phyloP scores from a whole-genome alignment of 129 eudicot species.

The Saposhnikovia divaricata region DNA sequence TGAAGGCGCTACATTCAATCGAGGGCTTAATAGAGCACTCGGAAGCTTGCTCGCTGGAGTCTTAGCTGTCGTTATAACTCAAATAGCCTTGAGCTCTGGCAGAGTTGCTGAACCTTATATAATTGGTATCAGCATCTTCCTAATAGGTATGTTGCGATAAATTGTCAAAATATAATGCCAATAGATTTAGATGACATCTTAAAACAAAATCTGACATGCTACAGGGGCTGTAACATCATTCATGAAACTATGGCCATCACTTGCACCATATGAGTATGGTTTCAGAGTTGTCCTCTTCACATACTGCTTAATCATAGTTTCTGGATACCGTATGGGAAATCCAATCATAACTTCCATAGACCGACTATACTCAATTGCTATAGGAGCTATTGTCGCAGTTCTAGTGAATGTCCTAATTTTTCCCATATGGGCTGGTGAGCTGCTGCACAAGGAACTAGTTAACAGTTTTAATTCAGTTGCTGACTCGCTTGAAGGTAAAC shows the following conservation, averaged over 20 bases:
- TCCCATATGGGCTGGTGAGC: conserved; percentile 88
- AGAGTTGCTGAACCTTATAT: conserved; percentile 45
- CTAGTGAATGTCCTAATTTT: conserved; percentile 44
- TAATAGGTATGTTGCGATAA: conserved; percentile 37
- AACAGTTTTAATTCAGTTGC: conserved; percentile 49
- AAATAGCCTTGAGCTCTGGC: conserved; percentile 44
- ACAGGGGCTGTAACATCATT: conserved; percentile 59
- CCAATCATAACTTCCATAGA: conserved; percentile 55
- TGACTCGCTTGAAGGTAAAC: conserved; percentile 65
- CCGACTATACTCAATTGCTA: conserved; percentile 53
- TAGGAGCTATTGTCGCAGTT: conserved; percentile 56
- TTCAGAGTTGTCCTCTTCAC: conserved; percentile 66
- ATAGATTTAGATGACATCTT: background rate
- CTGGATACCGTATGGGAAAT: conserved; percentile 63
- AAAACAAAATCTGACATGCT: conserved; percentile 5
- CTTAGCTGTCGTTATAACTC: conserved; percentile 42
- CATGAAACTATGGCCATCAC: conserved; percentile 68
- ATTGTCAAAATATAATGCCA: background rate
- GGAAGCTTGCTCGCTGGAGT: conserved; percentile 72
- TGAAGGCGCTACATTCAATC: conserved; percentile 59
- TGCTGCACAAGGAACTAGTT: conserved; percentile 58
- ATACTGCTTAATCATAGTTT: conserved; percentile 62
- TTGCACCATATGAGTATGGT: conserved; percentile 66
- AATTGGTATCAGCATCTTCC: conserved; percentile 59
- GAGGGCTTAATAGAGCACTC: conserved; percentile 74